Base-by-base conservation (phyloP, 805 yeast species). In the Cyberlindnera euphorbiae region DNA sequence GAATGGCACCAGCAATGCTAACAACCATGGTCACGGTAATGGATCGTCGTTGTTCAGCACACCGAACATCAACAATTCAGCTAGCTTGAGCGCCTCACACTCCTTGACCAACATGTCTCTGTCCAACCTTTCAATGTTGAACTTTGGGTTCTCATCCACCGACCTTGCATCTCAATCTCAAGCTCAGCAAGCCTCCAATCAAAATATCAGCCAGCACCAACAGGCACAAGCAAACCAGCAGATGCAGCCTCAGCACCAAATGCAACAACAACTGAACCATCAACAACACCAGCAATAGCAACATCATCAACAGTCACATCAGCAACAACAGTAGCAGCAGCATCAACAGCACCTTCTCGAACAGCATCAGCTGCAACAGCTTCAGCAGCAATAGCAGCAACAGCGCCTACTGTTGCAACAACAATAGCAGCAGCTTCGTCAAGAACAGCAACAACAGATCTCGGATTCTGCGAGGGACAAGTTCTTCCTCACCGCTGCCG, bases 401-500 rank as follows among this genome's bases (percentile, higher is more conserved):
- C 39, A 38, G 13, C 34, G 32, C 4, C 35, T 35, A 10, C 36
- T 36, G 13, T 40, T 28, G 10, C 47, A 39, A 18, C 45, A 45
- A 7, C 36, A 32, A 13, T 33, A 29, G 28, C 46, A 35, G 14
- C 33, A 31, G 22, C 27, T 32, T 8, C 41, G 41, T 13, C 36
- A 32, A 12, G 45, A 41, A 13, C 47, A 44, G 23, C 45, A 41
- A 14, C 46, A 44, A 26, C 54, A 41, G 30, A 51, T 52, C 29
- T 59, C 66, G 2, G 90, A 84, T 38, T 79, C 93, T 2, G 95
- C 96, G 1, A 72, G 87, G 45, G 97, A 89, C 56, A 88, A 88
- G 59, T 90, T 90, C 61, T 89, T 90, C 63, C 63, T 90, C 32
- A 90, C 97, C 0, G 97, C 97, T 0, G 97, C 97, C 0, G 97